Percentiles rank a stretch among this genome's conserved stretches.
Evolutionary conservation across 164 flowering plant species (phyloP).

Genomic region (Chimonanthus praecox): DNA sequence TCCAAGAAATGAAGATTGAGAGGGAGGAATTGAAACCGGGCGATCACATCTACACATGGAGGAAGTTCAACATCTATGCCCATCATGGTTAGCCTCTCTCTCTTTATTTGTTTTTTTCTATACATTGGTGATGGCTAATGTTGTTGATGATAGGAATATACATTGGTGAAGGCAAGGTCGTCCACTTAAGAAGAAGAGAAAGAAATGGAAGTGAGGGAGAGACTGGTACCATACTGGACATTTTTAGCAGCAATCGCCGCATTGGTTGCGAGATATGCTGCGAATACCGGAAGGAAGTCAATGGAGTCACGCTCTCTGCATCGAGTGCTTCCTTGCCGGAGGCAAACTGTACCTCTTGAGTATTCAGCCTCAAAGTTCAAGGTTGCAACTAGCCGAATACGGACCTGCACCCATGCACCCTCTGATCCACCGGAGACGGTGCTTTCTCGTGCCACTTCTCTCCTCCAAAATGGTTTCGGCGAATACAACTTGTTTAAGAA

Average conservation of each 20-base stretch:
- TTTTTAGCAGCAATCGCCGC: conserved; percentile 32
- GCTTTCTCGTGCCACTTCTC: conserved; percentile 24
- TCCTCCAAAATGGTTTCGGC: conserved; percentile 33
- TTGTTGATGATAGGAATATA: conserved; percentile 42
- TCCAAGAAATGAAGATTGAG: background rate
- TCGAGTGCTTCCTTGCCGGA: conserved; percentile 31
- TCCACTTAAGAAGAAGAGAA: conserved; percentile 77
- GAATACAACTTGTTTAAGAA: conserved; percentile 28
- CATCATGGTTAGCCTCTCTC: background rate
- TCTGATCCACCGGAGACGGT: conserved; percentile 25
- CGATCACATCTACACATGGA: background rate
- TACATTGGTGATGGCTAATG: no score
- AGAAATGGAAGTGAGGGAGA: conserved; percentile 76
- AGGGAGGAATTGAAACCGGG: background rate
- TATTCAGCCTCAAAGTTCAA: conserved; percentile 24
- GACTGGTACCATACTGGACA: conserved; percentile 49
- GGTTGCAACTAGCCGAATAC: conserved; percentile 23
- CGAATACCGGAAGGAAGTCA: conserved; percentile 37
- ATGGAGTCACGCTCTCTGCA: conserved; percentile 31
- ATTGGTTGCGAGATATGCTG: conserved; percentile 13
- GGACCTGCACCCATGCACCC: conserved; percentile 32
- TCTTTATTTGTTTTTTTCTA: background rate
- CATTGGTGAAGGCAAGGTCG: conserved; percentile 64
- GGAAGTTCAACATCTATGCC: background rate
- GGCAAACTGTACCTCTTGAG: conserved; percentile 27